A percentile compares a stretch with the other conserved stretches of the same genome.
These are phyloP conservation scores for Diatrype stigma DNA, from an alignment of 2,329 filamentous ascomycete species.

Conservation along the genomic window DNA sequence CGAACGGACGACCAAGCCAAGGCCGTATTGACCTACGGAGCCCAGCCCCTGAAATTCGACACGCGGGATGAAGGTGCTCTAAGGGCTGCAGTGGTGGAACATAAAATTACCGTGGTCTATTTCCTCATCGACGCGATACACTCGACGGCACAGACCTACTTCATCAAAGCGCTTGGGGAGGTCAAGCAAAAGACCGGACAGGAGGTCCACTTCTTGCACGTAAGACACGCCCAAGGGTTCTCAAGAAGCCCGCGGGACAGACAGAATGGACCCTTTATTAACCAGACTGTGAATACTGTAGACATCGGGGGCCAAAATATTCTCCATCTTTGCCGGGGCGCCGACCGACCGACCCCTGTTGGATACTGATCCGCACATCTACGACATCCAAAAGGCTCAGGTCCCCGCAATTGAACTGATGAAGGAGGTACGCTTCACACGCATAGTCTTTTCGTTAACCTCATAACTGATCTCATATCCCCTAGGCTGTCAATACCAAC, in stretches of 20 bases:
- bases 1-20: slow-evolving; percentile 41
- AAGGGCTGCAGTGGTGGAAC: slow-evolving; percentile 31
- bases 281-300: slow-evolving; percentile 8
- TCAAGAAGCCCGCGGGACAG: not conserved
- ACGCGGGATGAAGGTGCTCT: slow-evolving; percentile 32
- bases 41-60: slow-evolving; percentile 37
- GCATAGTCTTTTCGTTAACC: not conserved
- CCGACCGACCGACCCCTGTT: slow-evolving; percentile 36
- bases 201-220: slow-evolving; percentile 46
- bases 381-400: slow-evolving; percentile 37
- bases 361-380: slow-evolving; percentile 41
- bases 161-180: slow-evolving; percentile 43
- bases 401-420: slow-evolving; percentile 17
- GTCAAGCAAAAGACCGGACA: slow-evolving; percentile 36
- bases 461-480: not conserved
- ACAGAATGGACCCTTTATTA: too few relatives aligned
- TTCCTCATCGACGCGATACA: slow-evolving; percentile 40
- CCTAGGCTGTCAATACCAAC: slow-evolving; percentile 37
- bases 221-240: slow-evolving; percentile 6
- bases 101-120: slow-evolving; percentile 44
- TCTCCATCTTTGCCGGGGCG: slow-evolving; percentile 42
- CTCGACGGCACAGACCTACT: slow-evolving; percentile 27
- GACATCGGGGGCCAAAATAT: slow-evolving; percentile 49
- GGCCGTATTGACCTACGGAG: slow-evolving; percentile 38
- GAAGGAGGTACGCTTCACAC: slow-evolving; percentile 17